These are phyloP conservation scores for Pichia sp. DNA, from an alignment of 1,139 yeast genomes.

Conservation along the genomic window DNA sequence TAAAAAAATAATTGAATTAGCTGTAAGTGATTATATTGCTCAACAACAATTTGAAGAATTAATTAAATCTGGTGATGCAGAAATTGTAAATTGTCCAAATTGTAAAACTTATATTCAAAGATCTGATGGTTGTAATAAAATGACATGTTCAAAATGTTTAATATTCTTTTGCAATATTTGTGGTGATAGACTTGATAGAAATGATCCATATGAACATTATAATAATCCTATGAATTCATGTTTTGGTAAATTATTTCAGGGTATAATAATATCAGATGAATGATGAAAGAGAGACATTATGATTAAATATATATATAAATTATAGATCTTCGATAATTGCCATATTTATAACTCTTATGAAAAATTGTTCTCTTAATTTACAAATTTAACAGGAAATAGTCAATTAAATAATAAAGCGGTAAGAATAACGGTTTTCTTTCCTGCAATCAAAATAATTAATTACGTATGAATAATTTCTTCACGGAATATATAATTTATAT, in stretches of 20 bases:
- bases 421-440: too few relatives aligned
- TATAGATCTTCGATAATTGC: too few relatives aligned
- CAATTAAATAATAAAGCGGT: too few relatives aligned
- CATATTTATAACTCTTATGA: too few relatives aligned
- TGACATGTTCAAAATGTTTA: constrained; percentile 50
- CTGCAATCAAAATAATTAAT: too few relatives aligned
- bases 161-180: constrained; percentile 54
- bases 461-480: too few relatives aligned
- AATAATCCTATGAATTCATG: constrained; percentile 40
- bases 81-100: constrained; percentile 47
- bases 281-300: background rate
- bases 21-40: constrained; percentile 41
- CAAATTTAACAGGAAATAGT: too few relatives aligned
- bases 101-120: constrained; percentile 52
- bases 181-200: constrained; percentile 36
- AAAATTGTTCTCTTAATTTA: too few relatives aligned
- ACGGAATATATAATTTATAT: too few relatives aligned
- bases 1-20: constrained; percentile 35
- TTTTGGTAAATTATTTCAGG: constrained; percentile 49
- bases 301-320: too few relatives aligned
- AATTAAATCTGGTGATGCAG: constrained; percentile 36
- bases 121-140: constrained; percentile 63
- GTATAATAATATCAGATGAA: constrained; percentile 36
- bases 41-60: constrained; percentile 44
- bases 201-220: constrained; percentile 52